Evolutionary conservation across 2,329 filamentous ascomycete species (phyloP).

Genomic region (Hawksworthiomyces lignivorus): DNA sequence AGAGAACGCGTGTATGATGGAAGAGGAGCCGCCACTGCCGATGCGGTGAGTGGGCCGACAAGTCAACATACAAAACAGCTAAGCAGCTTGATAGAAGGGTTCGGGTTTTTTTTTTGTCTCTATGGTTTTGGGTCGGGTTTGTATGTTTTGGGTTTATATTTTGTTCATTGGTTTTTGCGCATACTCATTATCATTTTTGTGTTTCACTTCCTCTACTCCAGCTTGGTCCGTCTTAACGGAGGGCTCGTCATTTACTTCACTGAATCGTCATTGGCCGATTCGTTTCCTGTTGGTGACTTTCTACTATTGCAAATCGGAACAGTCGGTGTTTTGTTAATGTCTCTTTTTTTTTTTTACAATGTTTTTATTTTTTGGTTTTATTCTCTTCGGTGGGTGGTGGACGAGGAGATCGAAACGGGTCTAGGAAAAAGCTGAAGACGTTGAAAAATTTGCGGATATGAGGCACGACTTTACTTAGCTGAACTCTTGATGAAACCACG

Average conservation of each 20-base stretch:
- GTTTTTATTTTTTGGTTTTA: not conserved
- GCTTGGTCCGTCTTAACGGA: no score
- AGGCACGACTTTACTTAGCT: constrained; percentile 3
- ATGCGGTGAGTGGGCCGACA: no score
- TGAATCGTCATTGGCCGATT: no score
- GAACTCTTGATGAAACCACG: not conserved
- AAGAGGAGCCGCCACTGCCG: constrained; percentile 59
- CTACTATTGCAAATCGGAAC: no score
- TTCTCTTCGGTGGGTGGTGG: no score
- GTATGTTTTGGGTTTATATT: not conserved
- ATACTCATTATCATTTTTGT: not conserved
- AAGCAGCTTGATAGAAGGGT: constrained; percentile 7
- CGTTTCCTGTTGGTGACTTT: not conserved
- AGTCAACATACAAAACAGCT: no score
- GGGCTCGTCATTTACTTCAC: no score
- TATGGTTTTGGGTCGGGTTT: not conserved
- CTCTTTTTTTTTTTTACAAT: not conserved
- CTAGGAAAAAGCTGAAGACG: not conserved
- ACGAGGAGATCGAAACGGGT: no score
- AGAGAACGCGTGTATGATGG: constrained; percentile 93
- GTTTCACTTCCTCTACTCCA: no score
- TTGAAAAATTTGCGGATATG: constrained; percentile 2
- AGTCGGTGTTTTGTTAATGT: not conserved
- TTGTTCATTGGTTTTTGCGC: not conserved
- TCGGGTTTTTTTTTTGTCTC: not conserved